Base-by-base conservation (phyloP, 1,284 basidiomycete species). In the Apiotrichum brassicae region DNA sequence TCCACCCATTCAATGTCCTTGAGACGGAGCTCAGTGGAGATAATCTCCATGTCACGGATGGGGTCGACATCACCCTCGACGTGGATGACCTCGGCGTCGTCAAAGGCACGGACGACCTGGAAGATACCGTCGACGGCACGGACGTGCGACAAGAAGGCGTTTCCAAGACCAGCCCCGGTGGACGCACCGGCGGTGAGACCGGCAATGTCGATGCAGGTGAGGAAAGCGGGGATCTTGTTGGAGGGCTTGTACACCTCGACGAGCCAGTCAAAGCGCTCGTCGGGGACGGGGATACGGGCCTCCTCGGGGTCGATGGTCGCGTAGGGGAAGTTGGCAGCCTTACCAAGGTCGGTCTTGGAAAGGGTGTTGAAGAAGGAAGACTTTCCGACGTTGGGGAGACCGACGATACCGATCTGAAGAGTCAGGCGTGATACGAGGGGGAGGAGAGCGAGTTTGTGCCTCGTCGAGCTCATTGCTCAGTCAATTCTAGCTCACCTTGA, bases 1-100 rank as follows among this genome's bases (percentile, higher is more conserved):
- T 97, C 88, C 13, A 90, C 84, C 95, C 95, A 99, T 68, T 98
- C 95, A 59, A 95, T 95, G 72, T 99, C 95, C 77, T 99, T 99
- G 49, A 98, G 76, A 43, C 93, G 80, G 33, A 97, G 77, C 73
- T 97, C 92, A 28, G 83, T 95, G 60, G 86, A 85, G 71, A 99
- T 98, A 68, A 97, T 97, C 61, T 90, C 85, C 94, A 98, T 97
- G 74, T 99, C 95, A 57, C 95, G 85, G 46, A 88, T 63, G 19
- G 95, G 95, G 75, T 98, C 80, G 52, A 99, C 92, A 61, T 98
- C 95, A 46, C 95, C 95, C 75, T 98, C 95, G 63, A 98, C 95
- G 75, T 99, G 95, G 61, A 90, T 97, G 70, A 99, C 92, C 69
- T 99, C 95, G 32, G 91, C 87, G 66, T 99, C 95, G 69, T 97